Conservation (phyloP, 768 basidiomycete genomes). For the Vishniacozyma victoriae region DNA sequence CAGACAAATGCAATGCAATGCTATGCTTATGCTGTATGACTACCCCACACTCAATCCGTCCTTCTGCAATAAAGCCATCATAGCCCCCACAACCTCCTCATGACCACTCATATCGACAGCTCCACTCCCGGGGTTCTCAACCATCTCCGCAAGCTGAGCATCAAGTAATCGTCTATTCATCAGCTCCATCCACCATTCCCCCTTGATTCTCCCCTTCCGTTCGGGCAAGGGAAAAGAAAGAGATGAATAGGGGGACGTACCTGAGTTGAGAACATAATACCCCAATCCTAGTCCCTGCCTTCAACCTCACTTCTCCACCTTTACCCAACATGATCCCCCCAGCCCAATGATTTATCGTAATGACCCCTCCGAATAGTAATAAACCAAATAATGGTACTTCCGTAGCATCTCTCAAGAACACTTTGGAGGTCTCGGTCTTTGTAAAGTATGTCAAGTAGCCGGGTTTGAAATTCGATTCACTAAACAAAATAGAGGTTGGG, state of each 20-base stretch:
- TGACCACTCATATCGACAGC: constrained; percentile 52
- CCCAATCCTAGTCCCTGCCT: constrained; percentile 84
- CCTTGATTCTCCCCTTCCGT: neutral
- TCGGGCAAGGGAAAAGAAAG: constrained; percentile 15
- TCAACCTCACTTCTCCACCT: constrained; percentile 57
- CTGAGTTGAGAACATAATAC: constrained; percentile 79
- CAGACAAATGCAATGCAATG: too few species aligned
- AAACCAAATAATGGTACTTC: constrained; percentile 86
- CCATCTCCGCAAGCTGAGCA: constrained; percentile 58
- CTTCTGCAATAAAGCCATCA: constrained; percentile 48
- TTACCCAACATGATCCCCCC: constrained; percentile 63
- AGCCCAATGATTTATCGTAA: constrained; percentile 69
- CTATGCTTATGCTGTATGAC: too few species aligned
- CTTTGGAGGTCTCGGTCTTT: constrained; percentile 69
- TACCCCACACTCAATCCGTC: constrained; percentile 42
- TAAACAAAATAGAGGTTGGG: constrained; percentile 74
- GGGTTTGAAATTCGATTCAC: constrained; percentile 63
- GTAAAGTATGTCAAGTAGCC: constrained; percentile 79
- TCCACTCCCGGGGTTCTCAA: constrained; percentile 58
- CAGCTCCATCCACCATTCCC: neutral
- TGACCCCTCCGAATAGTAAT: constrained; percentile 73
- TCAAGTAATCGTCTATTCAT: constrained; percentile 62
- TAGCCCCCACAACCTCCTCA: constrained; percentile 54
- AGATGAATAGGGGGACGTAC: constrained; percentile 48
- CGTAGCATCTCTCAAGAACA: constrained; percentile 79